Percentiles rank a stretch among this genome's conserved stretches.
phyloP scores from a whole-genome alignment of 148 eudicot species.

The Limonium bicolor region DNA sequence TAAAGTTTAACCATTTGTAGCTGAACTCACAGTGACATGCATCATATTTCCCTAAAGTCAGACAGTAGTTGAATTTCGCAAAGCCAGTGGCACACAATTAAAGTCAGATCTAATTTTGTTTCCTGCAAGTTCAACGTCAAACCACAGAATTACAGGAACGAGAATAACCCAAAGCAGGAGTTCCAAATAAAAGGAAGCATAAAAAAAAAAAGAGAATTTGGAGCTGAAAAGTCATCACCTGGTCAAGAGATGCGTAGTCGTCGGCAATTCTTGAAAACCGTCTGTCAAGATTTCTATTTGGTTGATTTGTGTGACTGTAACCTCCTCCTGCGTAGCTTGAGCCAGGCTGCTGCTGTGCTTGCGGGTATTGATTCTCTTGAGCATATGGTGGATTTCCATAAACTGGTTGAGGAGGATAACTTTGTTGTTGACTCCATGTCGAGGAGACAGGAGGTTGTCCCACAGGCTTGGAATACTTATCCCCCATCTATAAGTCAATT shows the following conservation, averaged over 20 bases:
- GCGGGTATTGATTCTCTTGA: constrained; percentile 4
- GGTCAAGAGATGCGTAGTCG: constrained; percentile 11
- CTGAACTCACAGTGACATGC: no score
- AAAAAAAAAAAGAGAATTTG: not conserved
- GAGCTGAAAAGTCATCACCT: constrained; percentile 8
- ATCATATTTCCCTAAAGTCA: no score
- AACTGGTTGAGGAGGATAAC: constrained; percentile 21
- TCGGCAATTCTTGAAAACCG: constrained; percentile 14
- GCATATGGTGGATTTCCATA: constrained; percentile 10
- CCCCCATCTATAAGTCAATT: constrained; percentile 41
- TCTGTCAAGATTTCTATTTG: constrained; percentile 12
- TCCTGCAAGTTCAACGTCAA: no score
- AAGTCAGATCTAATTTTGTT: no score
- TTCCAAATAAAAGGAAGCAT: not conserved
- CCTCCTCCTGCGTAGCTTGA: constrained; percentile 5
- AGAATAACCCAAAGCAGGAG: not conserved
- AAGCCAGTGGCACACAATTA: no score
- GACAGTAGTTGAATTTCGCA: no score
- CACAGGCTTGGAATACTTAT: constrained; percentile 22
- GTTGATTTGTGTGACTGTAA: constrained; percentile 4
- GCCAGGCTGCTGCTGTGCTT: not conserved
- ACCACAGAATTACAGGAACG: no score
- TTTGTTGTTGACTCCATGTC: constrained; percentile 17
- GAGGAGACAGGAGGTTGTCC: constrained; percentile 16
- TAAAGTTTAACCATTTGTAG: no score